Percentiles rank a stretch among this genome's conserved stretches.
Evolutionary conservation across 116 monocot genomes (phyloP).

Genomic region (Cymodocea nodosa): DNA sequence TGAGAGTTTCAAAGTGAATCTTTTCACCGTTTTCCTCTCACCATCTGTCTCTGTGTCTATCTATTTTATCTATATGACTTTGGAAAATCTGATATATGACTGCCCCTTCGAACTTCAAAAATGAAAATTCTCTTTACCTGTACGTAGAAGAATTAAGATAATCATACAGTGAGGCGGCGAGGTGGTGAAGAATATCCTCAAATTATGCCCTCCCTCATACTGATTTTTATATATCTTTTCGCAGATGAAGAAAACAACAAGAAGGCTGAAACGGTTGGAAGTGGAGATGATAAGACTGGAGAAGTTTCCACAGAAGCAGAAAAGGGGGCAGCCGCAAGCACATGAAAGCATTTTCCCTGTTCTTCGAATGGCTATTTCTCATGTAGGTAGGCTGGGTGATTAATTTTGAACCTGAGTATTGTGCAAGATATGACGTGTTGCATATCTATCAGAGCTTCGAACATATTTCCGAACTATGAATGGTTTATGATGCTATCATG

Average conservation of each 20-base stretch:
- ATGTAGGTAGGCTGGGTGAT: neutral
- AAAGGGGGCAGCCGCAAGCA: neutral
- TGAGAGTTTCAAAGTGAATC: neutral
- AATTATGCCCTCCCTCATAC: neutral
- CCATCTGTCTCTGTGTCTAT: too few species aligned
- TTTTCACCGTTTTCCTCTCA: neutral
- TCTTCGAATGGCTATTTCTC: neutral
- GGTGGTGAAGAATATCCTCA: too few species aligned
- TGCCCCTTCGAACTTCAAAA: too few species aligned
- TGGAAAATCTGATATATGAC: too few species aligned
- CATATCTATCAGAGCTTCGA: too few species aligned
- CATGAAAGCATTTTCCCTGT: neutral
- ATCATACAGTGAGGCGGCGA: too few species aligned
- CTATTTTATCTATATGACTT: too few species aligned
- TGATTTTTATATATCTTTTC: neutral
- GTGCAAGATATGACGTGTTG: too few species aligned
- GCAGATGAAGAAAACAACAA: slow-evolving; percentile 3
- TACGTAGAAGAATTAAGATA: neutral
- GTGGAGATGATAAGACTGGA: neutral
- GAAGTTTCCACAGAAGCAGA: neutral
- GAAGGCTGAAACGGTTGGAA: neutral
- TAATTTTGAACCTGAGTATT: too few species aligned
- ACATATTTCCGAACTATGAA: too few species aligned
- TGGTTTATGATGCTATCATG: too few species aligned
- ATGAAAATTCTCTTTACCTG: neutral